Percentiles rank a stretch among this genome's conserved stretches.
These are phyloP conservation scores for Penicillium sclerotigenum DNA, from an alignment of 2,329 filamentous ascomycete species.

Conservation along the genomic window DNA sequence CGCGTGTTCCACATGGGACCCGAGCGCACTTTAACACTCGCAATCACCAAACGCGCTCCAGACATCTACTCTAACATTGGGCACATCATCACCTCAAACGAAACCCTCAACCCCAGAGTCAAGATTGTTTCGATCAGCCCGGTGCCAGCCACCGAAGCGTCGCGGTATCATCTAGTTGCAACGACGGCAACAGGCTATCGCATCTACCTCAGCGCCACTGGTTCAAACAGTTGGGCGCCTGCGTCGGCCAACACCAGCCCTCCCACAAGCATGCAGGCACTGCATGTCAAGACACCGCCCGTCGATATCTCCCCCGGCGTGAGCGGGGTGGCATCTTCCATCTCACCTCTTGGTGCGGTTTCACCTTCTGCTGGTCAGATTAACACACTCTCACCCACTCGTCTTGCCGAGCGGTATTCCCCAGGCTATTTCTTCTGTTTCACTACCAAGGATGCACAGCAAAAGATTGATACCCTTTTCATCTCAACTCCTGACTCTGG, in stretches of 20 bases:
- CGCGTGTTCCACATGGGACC: slow-evolving; percentile 83
- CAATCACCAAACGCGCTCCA: slow-evolving; percentile 53
- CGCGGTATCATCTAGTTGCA: slow-evolving; percentile 82
- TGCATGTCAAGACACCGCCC: slow-evolving; percentile 93
- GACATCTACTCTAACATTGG: slow-evolving; percentile 68
- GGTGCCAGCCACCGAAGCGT: slow-evolving; percentile 77
- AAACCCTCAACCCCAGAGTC: slow-evolving; percentile 67
- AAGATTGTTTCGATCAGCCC: slow-evolving; percentile 80
- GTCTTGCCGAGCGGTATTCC: slow-evolving; percentile 58
- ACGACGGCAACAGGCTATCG: slow-evolving; percentile 87
- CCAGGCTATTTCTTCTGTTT: slow-evolving; percentile 93
- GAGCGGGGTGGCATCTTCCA: slow-evolving; percentile 8
- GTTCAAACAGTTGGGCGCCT: slow-evolving; percentile 56
- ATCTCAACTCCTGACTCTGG: slow-evolving; percentile 84
- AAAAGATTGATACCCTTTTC: slow-evolving; percentile 68
- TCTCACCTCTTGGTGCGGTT: slow-evolving; percentile 26
- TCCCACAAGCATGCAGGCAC: slow-evolving; percentile 95
- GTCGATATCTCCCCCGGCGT: slow-evolving; percentile 28
- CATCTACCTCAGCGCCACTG: slow-evolving; percentile 86
- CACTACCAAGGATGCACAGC: slow-evolving; percentile 59
- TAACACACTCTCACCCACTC: slow-evolving; percentile 41
- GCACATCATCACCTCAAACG: slow-evolving; percentile 73
- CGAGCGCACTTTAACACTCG: slow-evolving; percentile 50
- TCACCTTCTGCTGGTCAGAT: slow-evolving; percentile 42
- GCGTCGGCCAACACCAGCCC: slow-evolving; percentile 61